phyloP scores from a whole-genome alignment of 257 asterid species.

The Gardenia jasminoides region DNA sequence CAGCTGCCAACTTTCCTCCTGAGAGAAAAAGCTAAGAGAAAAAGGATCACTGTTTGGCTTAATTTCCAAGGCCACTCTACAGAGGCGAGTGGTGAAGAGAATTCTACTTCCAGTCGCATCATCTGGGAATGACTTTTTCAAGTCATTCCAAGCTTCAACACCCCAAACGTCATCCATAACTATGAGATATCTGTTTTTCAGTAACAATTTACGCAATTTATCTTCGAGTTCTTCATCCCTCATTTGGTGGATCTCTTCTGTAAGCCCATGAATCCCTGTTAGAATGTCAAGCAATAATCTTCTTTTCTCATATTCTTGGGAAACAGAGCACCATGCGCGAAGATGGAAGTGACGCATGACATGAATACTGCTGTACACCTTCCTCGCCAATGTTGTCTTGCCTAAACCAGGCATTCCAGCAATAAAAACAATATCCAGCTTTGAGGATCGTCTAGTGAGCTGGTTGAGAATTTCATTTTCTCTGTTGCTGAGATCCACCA shows the following conservation, averaged over 20 bases:
- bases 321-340: not conserved
- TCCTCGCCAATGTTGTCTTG: not conserved
- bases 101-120: too few relatives aligned
- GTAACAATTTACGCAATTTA: too few relatives aligned
- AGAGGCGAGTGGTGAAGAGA: not conserved
- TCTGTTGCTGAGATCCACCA: not conserved
- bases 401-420: not conserved
- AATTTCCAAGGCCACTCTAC: not conserved
- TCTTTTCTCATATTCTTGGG: too few relatives aligned
- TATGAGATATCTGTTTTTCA: too few relatives aligned
- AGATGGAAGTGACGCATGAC: not conserved
- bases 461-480: too few relatives aligned
- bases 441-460: too few relatives aligned
- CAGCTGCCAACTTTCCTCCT: not conserved
- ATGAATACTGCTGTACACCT: not conserved
- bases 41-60: not conserved
- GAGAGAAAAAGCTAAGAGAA: not conserved
- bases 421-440: too few relatives aligned
- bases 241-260: too few relatives aligned
- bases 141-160: not conserved
- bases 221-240: too few relatives aligned
- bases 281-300: too few relatives aligned
- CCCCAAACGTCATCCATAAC: not conserved
- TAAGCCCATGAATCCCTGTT: too few relatives aligned
- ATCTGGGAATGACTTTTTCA: not conserved